Evolutionary conservation across 805 yeast species (phyloP).

Genomic region (Cyberlindnera xishuangbannaensis): DNA sequence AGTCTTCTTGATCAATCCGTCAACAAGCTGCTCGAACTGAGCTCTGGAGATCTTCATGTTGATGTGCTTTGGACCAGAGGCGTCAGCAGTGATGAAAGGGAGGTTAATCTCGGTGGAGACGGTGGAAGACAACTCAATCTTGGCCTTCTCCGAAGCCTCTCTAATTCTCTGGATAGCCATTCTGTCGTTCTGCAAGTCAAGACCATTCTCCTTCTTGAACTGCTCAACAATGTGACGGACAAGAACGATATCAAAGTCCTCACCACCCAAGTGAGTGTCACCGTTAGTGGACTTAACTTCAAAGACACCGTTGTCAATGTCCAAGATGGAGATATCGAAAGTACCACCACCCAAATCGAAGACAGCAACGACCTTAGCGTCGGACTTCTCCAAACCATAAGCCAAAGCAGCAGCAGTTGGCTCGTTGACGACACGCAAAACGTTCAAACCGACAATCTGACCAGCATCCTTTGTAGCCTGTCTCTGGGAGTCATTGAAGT

Average conservation of each 20-base stretch:
- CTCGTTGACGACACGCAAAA: slow-evolving; percentile 90
- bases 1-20: slow-evolving; percentile 60
- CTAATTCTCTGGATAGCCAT: slow-evolving; percentile 67
- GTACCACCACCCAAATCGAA: slow-evolving; percentile 86
- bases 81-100: slow-evolving; percentile 55
- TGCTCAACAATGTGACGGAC: slow-evolving; percentile 49
- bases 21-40: slow-evolving; percentile 63
- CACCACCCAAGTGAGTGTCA: slow-evolving; percentile 67
- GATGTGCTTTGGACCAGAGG: slow-evolving; percentile 53
- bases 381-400: slow-evolving; percentile 73
- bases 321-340: slow-evolving; percentile 72
- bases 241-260: slow-evolving; percentile 71
- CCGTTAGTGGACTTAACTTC: slow-evolving; percentile 83
- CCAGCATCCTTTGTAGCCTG: slow-evolving; percentile 99
- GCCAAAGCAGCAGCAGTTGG: slow-evolving; percentile 99
- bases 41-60: slow-evolving; percentile 55
- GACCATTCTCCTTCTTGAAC: slow-evolving; percentile 45
- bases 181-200: slow-evolving; percentile 25
- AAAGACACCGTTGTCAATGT: slow-evolving; percentile 75
- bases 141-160: slow-evolving; percentile 74
- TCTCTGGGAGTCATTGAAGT: slow-evolving; percentile 96
- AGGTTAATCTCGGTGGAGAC: slow-evolving; percentile 56
- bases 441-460: slow-evolving; percentile 92
- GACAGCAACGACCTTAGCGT: slow-evolving; percentile 44
- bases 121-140: slow-evolving; percentile 70